phyloP scores from a whole-genome alignment of 805 yeast genomes.

The Wickerhamomyces chaumierensis region DNA sequence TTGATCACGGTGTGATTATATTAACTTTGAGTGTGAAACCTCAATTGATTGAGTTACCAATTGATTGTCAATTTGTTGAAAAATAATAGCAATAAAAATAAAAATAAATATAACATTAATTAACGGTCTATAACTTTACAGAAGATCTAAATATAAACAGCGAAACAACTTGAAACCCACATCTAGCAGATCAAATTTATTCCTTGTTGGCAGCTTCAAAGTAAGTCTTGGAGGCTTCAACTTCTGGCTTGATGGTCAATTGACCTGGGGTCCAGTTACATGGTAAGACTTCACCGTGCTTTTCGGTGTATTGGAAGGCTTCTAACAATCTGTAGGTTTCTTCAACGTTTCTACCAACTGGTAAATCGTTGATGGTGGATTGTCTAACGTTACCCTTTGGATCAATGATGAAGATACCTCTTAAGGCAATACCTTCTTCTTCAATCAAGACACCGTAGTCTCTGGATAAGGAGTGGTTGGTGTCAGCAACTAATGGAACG shows the following conservation, averaged over 20 bases:
- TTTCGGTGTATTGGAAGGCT: slow-evolving; percentile 99
- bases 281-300: slow-evolving; percentile 99
- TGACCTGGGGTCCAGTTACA: slow-evolving; percentile 98
- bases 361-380: slow-evolving; percentile 95
- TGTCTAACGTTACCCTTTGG: slow-evolving; percentile 94
- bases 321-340: slow-evolving; percentile 96
- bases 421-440: slow-evolving; percentile 93
- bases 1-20: too few species aligned
- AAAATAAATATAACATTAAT: too few species aligned
- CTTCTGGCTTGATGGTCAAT: slow-evolving; percentile 83
- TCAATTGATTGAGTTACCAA: too few species aligned
- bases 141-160: too few species aligned
- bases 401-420: slow-evolving; percentile 97
- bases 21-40: too few species aligned
- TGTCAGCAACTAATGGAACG: slow-evolving; percentile 93
- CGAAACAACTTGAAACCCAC: neutral
- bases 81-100: too few species aligned
- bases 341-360: slow-evolving; percentile 98
- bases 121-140: too few species aligned
- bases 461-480: slow-evolving; percentile 87
- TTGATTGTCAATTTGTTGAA: too few species aligned
- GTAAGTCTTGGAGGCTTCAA: slow-evolving; percentile 69
- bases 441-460: slow-evolving; percentile 97
- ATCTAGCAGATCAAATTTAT: slow-evolving; percentile 1
- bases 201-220: slow-evolving; percentile 45